Percentiles rank a stretch among this genome's conserved stretches.
phyloP scores from a whole-genome alignment of 2,329 filamentous ascomycete species.

The Zymoseptoria ardabiliae region DNA sequence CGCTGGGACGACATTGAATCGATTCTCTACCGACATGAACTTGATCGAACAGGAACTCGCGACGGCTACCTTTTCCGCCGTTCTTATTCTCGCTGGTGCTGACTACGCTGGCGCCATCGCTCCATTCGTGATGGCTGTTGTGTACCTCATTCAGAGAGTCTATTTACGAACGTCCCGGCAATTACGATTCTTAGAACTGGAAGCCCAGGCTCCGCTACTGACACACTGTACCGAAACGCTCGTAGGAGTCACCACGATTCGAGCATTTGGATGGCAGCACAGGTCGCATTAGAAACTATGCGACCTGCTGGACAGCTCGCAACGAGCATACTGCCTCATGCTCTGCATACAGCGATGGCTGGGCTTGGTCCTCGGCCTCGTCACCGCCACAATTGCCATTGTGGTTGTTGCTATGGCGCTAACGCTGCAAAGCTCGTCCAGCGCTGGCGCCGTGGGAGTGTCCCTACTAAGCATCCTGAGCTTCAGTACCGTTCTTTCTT shows the following conservation, averaged over 20 bases:
- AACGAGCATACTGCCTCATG: conserved; percentile 41
- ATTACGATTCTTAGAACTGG: conserved; percentile 47
- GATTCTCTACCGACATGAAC: conserved; percentile 43
- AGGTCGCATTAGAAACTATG: conserved; percentile 34
- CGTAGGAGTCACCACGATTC: conserved; percentile 43
- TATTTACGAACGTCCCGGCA: conserved; percentile 44
- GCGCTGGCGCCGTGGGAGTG: conserved; percentile 39
- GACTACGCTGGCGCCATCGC: conserved; percentile 35
- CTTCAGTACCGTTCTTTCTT: conserved; percentile 46
- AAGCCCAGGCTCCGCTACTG: conserved; percentile 42
- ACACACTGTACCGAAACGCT: conserved; percentile 47
- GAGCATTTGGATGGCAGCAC: conserved; percentile 46
- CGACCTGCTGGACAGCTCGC: conserved; percentile 33
- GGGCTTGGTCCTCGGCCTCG: conserved; percentile 34
- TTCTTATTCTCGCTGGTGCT: conserved; percentile 34
- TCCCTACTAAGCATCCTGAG: conserved; percentile 48
- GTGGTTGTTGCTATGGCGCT: conserved; percentile 29
- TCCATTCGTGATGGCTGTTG: conserved; percentile 31
- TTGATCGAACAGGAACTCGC: conserved; percentile 40
- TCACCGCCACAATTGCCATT: conserved; percentile 30
- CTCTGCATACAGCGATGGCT: conserved; percentile 42
- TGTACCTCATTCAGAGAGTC: conserved; percentile 39
- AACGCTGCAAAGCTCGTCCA: conserved; percentile 30
- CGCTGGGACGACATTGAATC: conserved; percentile 40
- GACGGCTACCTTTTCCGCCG: conserved; percentile 29